Percentiles rank a stretch among this genome's conserved stretches.
phyloP scores from a whole-genome alignment of 1,284 basidiomycete genomes.

The Rhodotorula sp. region DNA sequence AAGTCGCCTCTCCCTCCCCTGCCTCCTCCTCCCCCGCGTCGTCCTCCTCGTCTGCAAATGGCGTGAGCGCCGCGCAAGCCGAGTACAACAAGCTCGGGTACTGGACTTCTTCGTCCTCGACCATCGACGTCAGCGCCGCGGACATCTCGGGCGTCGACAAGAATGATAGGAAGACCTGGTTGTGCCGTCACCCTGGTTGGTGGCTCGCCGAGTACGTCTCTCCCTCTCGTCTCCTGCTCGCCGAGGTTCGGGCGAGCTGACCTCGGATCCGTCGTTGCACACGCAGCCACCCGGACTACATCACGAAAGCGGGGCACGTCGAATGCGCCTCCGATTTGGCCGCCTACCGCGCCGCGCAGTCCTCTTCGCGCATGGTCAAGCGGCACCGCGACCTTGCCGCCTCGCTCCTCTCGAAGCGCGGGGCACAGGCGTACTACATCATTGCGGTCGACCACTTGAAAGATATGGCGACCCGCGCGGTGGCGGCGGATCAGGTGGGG shows the following conservation, averaged over 20 bases:
- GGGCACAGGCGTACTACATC: slow-evolving; percentile 26
- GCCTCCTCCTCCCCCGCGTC: background rate
- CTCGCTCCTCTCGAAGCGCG: slow-evolving; percentile 24
- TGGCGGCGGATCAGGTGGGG: slow-evolving; percentile 7
- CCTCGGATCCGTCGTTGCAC: background rate
- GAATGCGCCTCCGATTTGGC: slow-evolving; percentile 29
- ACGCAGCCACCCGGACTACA: slow-evolving; percentile 23
- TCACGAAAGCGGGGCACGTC: slow-evolving; percentile 25
- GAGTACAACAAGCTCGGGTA: slow-evolving; percentile 20
- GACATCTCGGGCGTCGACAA: slow-evolving; percentile 16
- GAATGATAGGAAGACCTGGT: slow-evolving; percentile 29
- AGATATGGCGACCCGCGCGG: slow-evolving; percentile 38
- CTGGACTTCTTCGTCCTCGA: slow-evolving; percentile 7
- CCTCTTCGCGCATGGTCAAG: slow-evolving; percentile 19
- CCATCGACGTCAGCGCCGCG: slow-evolving; percentile 15
- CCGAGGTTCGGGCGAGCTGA: background rate
- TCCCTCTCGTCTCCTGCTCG: background rate
- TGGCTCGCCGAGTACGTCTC: slow-evolving; percentile 27
- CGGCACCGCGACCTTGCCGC: slow-evolving; percentile 1
- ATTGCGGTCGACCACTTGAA: slow-evolving; percentile 34
- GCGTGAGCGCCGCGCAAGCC: slow-evolving; percentile 10
- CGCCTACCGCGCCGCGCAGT: slow-evolving; percentile 26
- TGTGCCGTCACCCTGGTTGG: slow-evolving; percentile 32
- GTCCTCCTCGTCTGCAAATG: slow-evolving; percentile 1
- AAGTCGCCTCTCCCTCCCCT: background rate